Conservation (phyloP, 2,329 filamentous ascomycete species). For the Claviceps maximensis region DNA sequence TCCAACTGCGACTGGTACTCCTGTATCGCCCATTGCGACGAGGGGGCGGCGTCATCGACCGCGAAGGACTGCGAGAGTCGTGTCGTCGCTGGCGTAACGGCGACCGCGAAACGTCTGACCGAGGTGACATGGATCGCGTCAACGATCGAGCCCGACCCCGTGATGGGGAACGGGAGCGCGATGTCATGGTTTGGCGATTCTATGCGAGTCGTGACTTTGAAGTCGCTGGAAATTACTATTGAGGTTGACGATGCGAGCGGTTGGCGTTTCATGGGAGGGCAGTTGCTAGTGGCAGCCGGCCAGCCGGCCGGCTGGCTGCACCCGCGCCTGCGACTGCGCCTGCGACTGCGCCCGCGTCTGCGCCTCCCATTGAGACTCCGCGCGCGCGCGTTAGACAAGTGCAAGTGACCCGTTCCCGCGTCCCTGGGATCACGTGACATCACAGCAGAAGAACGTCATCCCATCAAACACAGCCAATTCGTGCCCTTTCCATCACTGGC, state of each 20-base stretch:
- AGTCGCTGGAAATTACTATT: background rate
- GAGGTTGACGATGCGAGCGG: background rate
- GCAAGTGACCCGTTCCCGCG: no score
- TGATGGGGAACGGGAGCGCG: constrained; percentile 18
- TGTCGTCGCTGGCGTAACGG: constrained; percentile 17
- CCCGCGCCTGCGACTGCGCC: no score
- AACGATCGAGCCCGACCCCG: constrained; percentile 20
- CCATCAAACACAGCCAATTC: no score
- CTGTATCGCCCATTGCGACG: constrained; percentile 22
- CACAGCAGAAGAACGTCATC: no score
- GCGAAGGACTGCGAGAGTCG: constrained; percentile 22
- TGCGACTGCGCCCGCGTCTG: no score
- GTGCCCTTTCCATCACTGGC: no score
- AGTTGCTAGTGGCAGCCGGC: no score
- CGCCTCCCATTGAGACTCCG: no score
- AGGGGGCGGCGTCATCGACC: constrained; percentile 17
- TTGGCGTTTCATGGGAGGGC: background rate
- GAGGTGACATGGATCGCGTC: constrained; percentile 22
- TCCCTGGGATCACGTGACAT: no score
- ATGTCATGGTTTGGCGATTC: constrained; percentile 12
- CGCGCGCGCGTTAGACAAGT: no score
- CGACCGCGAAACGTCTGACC: constrained; percentile 22
- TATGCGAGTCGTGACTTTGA: background rate
- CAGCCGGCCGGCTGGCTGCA: no score
- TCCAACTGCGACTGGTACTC: constrained; percentile 18